Base-by-base conservation (phyloP, 352 stramenopile species). In the Globisporangium radiosum region DNA sequence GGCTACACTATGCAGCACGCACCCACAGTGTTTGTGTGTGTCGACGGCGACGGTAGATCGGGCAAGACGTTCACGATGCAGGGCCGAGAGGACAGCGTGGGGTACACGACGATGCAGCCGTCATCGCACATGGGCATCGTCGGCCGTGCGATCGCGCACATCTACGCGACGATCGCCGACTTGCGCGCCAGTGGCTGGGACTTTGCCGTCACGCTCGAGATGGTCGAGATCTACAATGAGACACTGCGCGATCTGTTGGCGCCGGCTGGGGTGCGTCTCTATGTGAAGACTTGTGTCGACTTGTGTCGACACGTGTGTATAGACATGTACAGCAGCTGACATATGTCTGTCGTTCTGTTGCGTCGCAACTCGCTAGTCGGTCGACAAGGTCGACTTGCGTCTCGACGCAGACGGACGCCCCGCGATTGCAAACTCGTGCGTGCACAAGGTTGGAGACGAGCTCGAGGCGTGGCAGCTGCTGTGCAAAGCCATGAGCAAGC, bases 151-250 rank as follows among this genome's bases (percentile, higher is more conserved):
- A 89, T 94, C 60, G 64, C 70, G 14, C 85, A 91, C 57, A 90
- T 95, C 48, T 95, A 88, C 50, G 70, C 73, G 6, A 74, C 72
- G 7, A 83, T 90, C 38, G 73, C 73, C 10, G 76, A 88, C 36
- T 63, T 92, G 50, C 67, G 60, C 14, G 70, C 70, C 17, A 88
- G 81, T 38, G 82, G 85, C 17, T 95, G 86, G 86, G 61, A 74
- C n/a, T 93, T 92, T 52, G 63, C 52, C 15, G 72, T 90, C 10
- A 87, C 61, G 33, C 54, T 94, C 36, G 84, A 94, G 64, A 82
- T 99, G 67, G 79, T 98, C 33, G 96, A 99, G 75, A 97, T 99
- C 53, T 99, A 99, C 81, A 99, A 99, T 60, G 96, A 99, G 70
- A 90, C 95, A 13, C 75, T 99, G 40, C 77, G 88, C 9, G 96